phyloP scores from a whole-genome alignment of 2,329 filamentous ascomycete species.

The Fusarium bulbicola region DNA sequence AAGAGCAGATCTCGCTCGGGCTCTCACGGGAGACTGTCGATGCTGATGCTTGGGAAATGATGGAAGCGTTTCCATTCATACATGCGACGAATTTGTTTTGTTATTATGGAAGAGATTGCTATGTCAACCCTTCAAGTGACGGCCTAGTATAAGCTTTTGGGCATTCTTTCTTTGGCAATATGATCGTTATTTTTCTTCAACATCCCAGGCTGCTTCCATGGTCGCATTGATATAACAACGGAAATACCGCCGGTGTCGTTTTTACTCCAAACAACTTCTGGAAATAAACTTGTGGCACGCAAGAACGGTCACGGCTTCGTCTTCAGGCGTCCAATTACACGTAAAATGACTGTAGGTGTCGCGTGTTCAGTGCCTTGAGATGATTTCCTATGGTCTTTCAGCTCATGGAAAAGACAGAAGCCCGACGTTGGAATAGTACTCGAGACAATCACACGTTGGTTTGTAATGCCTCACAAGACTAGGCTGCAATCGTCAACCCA shows the following conservation, averaged over 20 bases:
- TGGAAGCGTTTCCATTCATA: background rate
- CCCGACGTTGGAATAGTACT: background rate
- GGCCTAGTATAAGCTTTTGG: background rate
- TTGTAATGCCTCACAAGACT: background rate
- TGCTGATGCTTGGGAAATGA: background rate
- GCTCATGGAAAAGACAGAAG: background rate
- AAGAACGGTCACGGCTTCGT: background rate
- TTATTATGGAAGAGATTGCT: background rate
- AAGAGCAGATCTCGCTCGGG: background rate
- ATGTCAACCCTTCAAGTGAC: background rate
- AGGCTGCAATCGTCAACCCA: background rate
- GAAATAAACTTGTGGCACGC: background rate
- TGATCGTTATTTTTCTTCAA: background rate
- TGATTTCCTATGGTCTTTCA: background rate
- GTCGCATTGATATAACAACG: background rate
- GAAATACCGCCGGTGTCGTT: background rate
- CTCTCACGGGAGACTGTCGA: background rate
- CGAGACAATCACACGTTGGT: background rate
- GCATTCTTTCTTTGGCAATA: background rate
- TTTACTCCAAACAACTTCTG: background rate
- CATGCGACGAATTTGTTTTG: background rate
- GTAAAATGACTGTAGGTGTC: fast-evolving
- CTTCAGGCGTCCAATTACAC: background rate
- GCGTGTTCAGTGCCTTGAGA: fast-evolving
- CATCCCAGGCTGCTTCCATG: background rate